Base-by-base conservation (phyloP, 1,284 basidiomycete species). In the Austroboletus rostrupii region DNA sequence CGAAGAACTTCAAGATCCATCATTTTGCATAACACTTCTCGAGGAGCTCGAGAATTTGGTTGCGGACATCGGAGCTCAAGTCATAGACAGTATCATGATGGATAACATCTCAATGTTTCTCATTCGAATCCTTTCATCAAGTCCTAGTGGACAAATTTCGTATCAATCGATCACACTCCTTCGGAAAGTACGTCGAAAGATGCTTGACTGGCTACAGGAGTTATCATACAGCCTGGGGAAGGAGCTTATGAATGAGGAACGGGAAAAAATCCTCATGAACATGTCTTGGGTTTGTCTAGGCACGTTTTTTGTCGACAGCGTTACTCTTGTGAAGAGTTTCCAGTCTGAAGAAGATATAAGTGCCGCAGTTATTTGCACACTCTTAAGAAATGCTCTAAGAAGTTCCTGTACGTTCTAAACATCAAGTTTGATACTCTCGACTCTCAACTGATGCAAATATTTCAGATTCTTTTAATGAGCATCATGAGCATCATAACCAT, bases 191-290 rank as follows among this genome's bases (percentile, higher is more conserved):
- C 66, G 75, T 13, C 21, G 36, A 2, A 57, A 69, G 5, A 59
- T 69, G 1, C 67, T 66, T 32, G 17, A 35, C 3, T 78, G 75
- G 76, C 58, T 70, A n/a, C 17, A 53, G 9, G 54, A 72, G 6
- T 13, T 31, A 9, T 31, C 41, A 13, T 43, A 43, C 12, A 17
- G 32, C 13, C n/a, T 43, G 12, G 8, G 11, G 3, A 43, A 19
- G 17, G 40, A 16, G 13, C 40, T 17, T 29, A 29, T 14, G 41
- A 31, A 17, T 11, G 14, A 2, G 13, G n/a, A 42, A 29, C 40
- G 26, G 0, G 7, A n/a, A 2, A 13, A 42, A 2, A n/a, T 29
- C 17, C 19, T 42, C 10, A 3, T 3, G 17, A 17, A 28, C 1
- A 42, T 42, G 41, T 71, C 69, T 2, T 60, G 61, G 5, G 67